Percentiles rank a stretch among this genome's conserved stretches.
phyloP scores from a whole-genome alignment of 805 yeast species.

The Saccharomyces mikatae region DNA sequence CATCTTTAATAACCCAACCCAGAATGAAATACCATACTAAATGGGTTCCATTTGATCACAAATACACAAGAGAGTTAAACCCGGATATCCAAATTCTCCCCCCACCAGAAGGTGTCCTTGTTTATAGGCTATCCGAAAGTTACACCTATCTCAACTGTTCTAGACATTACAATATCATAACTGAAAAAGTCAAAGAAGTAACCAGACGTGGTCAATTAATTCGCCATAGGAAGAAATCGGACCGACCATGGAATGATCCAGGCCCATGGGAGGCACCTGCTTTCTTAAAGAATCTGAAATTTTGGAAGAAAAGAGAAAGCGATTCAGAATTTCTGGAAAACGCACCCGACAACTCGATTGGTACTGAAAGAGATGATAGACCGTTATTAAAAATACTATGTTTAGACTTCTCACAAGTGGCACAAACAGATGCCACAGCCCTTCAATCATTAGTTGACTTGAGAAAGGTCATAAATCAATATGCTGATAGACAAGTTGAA shows the following conservation, averaged over 20 bases:
- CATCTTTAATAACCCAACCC: not conserved
- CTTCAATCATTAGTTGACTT: conserved; percentile 72
- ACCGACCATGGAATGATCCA: conserved; percentile 88
- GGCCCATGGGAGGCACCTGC: conserved; percentile 44
- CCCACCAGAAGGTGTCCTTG: conserved; percentile 88
- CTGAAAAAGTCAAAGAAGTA: conserved; percentile 52
- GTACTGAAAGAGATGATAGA: conserved; percentile 37
- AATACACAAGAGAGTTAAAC: conserved; percentile 41
- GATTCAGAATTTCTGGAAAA: conserved; percentile 10
- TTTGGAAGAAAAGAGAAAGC: conserved; percentile 17
- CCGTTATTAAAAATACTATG: conserved; percentile 68
- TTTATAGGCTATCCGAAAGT: conserved; percentile 74
- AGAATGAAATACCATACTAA: conserved; percentile 42
- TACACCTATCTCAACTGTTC: conserved; percentile 79
- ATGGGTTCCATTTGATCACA: conserved; percentile 57
- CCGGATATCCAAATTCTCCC: conserved; percentile 50
- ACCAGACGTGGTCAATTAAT: conserved; percentile 55
- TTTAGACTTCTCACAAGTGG: conserved; percentile 72
- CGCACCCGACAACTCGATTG: not conserved
- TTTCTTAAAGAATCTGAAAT: conserved; percentile 15
- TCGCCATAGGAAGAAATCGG: conserved; percentile 31
- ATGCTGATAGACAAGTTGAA: conserved; percentile 78
- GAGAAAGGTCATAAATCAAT: conserved; percentile 59
- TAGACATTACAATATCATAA: conserved; percentile 57
- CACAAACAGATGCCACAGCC: conserved; percentile 72